Evolutionary conservation across 495 filamentous ascomycete species (phyloP).

Genomic region (Penicillium goetzii): DNA sequence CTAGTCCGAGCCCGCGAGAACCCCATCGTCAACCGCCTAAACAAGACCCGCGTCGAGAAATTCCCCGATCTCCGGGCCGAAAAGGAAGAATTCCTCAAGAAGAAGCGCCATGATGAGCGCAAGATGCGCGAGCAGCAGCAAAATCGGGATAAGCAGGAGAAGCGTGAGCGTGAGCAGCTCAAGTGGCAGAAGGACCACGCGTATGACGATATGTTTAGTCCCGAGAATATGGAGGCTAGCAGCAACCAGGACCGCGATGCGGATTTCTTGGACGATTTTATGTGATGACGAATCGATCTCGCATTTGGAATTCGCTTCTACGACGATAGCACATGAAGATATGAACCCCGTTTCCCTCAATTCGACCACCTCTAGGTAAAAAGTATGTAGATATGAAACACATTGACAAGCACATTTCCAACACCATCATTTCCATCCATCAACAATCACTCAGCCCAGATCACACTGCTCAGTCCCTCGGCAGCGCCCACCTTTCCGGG

Average conservation of each 20-base stretch:
- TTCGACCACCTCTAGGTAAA: not conserved
- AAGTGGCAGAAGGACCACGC: conserved; percentile 94
- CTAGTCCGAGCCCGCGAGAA: conserved; percentile 80
- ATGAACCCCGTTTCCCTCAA: conserved; percentile 3
- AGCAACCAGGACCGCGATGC: conserved; percentile 56
- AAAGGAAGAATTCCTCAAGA: conserved; percentile 72
- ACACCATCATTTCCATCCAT: not conserved
- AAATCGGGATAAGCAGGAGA: conserved; percentile 77
- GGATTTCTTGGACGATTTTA: conserved; percentile 57
- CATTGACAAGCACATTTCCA: not conserved
- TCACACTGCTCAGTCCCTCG: conserved; percentile 56
- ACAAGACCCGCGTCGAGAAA: conserved; percentile 90
- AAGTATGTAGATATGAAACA: conserved; percentile 1
- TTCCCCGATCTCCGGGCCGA: conserved; percentile 79
- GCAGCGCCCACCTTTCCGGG: conserved; percentile 44
- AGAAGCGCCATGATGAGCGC: conserved; percentile 70
- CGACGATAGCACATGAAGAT: conserved; percentile 10
- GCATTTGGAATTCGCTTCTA: not conserved
- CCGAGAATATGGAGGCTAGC: conserved; percentile 48
- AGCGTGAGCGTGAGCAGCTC: conserved; percentile 79
- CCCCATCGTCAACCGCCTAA: conserved; percentile 88
- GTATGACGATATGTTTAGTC: conserved; percentile 74
- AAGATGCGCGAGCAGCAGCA: conserved; percentile 69
- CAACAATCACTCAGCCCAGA: conserved; percentile 60
- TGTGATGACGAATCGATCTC: conserved; percentile 41